Base-by-base conservation (phyloP, 2,329 filamentous ascomycete genomes). In the Xylariomycetidae sp. region DNA sequence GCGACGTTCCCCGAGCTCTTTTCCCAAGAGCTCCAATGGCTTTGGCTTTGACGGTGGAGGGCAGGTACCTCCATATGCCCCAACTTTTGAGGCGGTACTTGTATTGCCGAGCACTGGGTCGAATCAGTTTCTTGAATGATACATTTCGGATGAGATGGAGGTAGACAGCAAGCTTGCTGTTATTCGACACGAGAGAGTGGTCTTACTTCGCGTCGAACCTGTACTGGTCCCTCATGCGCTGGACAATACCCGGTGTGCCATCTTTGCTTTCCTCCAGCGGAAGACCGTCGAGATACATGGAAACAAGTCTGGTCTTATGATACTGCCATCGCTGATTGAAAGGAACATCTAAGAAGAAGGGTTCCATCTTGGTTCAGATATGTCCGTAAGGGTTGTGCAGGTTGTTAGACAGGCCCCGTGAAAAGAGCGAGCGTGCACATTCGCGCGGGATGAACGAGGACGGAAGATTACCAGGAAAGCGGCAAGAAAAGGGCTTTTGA, bases 71-170 rank as follows among this genome's bases (percentile, higher is more conserved):
- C 29, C 39, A 52, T 33, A 50, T 44, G 5, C 40, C 40, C 57
- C 55, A 58, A 39, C 53, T 52, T 23, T 41, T 51, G 42, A 59
- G 47, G 4, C 52, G 49, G 31, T 57, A 50, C 30, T 56, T 58
- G 40, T 58, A 60, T 31, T 57, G 47, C 24, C 42, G 31, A 10
- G 47, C 49, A 20, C 56, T 59, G 27, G n/a, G n/a, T n/a, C n/a
- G n/a, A n/a, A n/a, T n/a, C n/a, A n/a, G n/a, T n/a, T n/a, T n/a
- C n/a, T n/a, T n/a, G n/a, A n/a, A n/a, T 19, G 19, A 14, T 25
- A 26, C 31, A 4, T 34, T 19, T 23, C 18, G 23, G n/a, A 15
- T 16, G 25, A 29, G 4, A 6, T 25, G 10, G 18, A 25, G 6
- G 16, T 25, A n/a, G 8, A 7, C 8, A 14, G 7, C 25, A 25